Base-by-base conservation (phyloP, 2,329 filamentous ascomycete species). In the Delphinella strobiligena region DNA sequence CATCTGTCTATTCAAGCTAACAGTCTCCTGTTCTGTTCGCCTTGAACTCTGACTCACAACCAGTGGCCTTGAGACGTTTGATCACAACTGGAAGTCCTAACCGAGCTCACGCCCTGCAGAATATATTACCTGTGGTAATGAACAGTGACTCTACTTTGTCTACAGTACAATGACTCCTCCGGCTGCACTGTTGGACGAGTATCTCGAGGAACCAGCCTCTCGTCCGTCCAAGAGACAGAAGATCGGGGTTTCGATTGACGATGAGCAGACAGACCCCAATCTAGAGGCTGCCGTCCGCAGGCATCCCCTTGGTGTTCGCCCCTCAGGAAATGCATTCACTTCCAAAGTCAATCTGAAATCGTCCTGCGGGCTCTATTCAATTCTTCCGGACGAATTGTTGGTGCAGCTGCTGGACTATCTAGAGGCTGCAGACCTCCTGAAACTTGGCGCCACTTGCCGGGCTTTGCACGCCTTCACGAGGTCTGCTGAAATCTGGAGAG, bases 401-500 rank as follows among this genome's bases (percentile, higher is more conserved):
- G 69, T 80, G 48, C 67, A 80, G 39, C 56, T 94, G 12, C 62
- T 95, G 45, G 89, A 95, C 58, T 75, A 67, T 51, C 68, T 95
- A 34, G 80, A 88, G 51, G 66, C 73, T 36, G 51, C 59, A 8
- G 66, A 69, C 38, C 63, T 96, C 38, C 60, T 79, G 41, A 63
- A 61, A 5, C 63, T 96, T 31, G 85, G 86, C 7, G 73, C 74
- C 40, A 82, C 87, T 4, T 94, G 88, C 67, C 85, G 78, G 57
- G 87, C 84, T 38, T 63, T 96, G 12, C 89, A 87, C 67, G 88
- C 87, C 1, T 93, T 89, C 56, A 82, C 80, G 40, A 71, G 80
- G 36, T 76, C 76, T 35, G 89, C 95, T 47, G 89, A 96, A 52
- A 59, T 95, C 27, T 96, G 89, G 89, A 88, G 91, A 60, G 61